Evolutionary conservation across 345 rosid species (phyloP).

Genomic region (Citrus maxima): DNA sequence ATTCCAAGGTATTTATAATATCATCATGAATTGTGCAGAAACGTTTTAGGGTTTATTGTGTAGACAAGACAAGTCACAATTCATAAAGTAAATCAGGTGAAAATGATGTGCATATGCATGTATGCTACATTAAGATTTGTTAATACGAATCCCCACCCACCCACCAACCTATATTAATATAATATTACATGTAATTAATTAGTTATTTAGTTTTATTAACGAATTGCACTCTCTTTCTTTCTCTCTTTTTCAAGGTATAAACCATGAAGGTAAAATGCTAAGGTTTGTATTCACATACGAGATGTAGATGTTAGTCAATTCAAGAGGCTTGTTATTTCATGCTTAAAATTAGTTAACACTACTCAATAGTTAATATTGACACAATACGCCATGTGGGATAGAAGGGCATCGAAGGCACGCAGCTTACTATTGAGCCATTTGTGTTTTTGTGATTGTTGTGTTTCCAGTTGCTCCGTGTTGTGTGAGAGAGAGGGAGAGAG

Average conservation of each 20-base stretch:
- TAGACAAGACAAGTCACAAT: constrained; percentile 8
- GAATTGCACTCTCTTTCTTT: not conserved
- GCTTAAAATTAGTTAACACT: not conserved
- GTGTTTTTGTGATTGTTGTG: not conserved
- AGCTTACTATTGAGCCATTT: constrained; percentile 3
- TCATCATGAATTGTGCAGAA: not conserved
- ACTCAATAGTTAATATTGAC: not conserved
- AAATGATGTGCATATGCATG: constrained; percentile 10
- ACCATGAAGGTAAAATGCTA: not conserved
- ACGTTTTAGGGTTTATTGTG: not conserved
- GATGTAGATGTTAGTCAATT: constrained; percentile 15
- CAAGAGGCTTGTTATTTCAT: not conserved
- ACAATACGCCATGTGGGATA: not conserved
- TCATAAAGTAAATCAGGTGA: constrained; percentile 17
- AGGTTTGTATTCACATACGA: constrained; percentile 10
- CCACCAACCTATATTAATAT: not conserved
- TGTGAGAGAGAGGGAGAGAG: too few relatives aligned
- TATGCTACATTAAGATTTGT: not conserved
- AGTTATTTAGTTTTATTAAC: not conserved
- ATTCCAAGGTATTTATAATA: not conserved
- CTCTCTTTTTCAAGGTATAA: not conserved
- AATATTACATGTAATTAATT: not conserved
- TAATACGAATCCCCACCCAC: constrained; percentile 3
- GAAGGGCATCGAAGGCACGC: constrained; percentile 12
- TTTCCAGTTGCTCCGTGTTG: not conserved